A percentile compares a stretch with the other conserved stretches of the same genome.
Evolutionary conservation across 164 flowering plant species (phyloP).

Genomic region (Warburgia ugandensis): DNA sequence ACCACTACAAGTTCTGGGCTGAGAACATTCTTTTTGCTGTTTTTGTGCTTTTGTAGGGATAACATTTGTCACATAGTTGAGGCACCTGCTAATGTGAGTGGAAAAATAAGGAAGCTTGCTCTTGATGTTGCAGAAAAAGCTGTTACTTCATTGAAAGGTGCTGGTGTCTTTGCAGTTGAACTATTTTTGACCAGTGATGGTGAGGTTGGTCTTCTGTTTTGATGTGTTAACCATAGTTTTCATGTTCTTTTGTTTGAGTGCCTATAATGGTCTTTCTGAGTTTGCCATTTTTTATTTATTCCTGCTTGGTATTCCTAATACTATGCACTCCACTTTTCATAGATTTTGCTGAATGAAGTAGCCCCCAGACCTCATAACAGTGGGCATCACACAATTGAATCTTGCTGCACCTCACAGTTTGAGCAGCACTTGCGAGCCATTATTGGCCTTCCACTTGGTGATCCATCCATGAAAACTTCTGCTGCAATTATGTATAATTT

Average conservation of each 20-base stretch:
- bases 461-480: conserved; percentile 85
- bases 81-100: conserved; percentile 81
- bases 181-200: conserved; percentile 76
- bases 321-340: neutral
- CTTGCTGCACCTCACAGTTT: conserved; percentile 85
- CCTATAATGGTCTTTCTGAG: neutral
- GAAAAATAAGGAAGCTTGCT: conserved; percentile 63
- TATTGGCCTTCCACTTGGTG: conserved; percentile 93
- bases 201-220: conserved; percentile 39
- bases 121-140: conserved; percentile 74
- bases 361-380: conserved; percentile 99
- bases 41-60: conserved; percentile 37
- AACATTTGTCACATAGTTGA: conserved; percentile 91
- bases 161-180: conserved; percentile 96
- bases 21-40: conserved; percentile 4
- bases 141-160: conserved; percentile 87
- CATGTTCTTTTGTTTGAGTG: neutral
- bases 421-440: conserved; percentile 96
- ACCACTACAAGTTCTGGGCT: neutral
- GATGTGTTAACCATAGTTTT: neutral
- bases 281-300: neutral
- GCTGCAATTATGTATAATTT: conserved; percentile 94
- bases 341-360: conserved; percentile 92
- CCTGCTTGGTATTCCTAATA: neutral
- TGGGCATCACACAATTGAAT: conserved; percentile 94